A percentile compares a stretch with the other conserved stretches of the same genome.
Conservation (phyloP, 768 basidiomycete species). For the Harrya chromipes region DNA sequence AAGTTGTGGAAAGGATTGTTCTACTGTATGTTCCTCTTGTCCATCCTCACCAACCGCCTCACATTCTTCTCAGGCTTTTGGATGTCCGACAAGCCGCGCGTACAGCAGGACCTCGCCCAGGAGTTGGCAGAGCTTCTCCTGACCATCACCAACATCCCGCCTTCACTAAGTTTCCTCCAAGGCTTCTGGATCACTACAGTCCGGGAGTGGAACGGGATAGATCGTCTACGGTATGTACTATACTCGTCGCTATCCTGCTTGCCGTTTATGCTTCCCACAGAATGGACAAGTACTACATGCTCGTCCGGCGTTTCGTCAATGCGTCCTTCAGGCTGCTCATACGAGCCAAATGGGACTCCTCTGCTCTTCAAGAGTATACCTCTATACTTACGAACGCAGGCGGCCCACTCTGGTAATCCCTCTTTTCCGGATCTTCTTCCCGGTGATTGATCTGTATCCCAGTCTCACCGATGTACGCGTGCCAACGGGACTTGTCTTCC, state of each 20-base stretch:
- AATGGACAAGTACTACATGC: constrained; percentile 97
- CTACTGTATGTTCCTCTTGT: constrained; percentile 62
- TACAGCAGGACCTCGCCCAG: constrained; percentile 87
- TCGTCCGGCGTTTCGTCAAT: constrained; percentile 85
- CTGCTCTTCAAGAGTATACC: constrained; percentile 58
- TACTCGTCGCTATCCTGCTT: neutral
- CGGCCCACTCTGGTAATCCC: constrained; percentile 80
- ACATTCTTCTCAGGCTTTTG: constrained; percentile 71
- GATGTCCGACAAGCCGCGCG: constrained; percentile 99
- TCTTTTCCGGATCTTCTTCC: neutral
- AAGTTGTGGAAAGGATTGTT: constrained; percentile 98
- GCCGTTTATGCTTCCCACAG: constrained; percentile 38
- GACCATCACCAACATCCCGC: constrained; percentile 51
- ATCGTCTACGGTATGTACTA: constrained; percentile 70
- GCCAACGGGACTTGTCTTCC: constrained; percentile 76
- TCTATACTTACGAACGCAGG: constrained; percentile 59
- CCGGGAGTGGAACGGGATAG: constrained; percentile 92
- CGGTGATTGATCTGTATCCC: constrained; percentile 8
- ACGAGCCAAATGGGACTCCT: constrained; percentile 62
- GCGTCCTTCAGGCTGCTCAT: constrained; percentile 80
- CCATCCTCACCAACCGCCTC: neutral
- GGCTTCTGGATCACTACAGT: constrained; percentile 93
- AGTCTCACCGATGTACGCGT: constrained; percentile 72
- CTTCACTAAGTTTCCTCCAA: constrained; percentile 71
- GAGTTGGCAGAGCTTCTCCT: constrained; percentile 83